Evolutionary conservation across 331 rosid species (phyloP).

Genomic region (Dryas integrifolia): DNA sequence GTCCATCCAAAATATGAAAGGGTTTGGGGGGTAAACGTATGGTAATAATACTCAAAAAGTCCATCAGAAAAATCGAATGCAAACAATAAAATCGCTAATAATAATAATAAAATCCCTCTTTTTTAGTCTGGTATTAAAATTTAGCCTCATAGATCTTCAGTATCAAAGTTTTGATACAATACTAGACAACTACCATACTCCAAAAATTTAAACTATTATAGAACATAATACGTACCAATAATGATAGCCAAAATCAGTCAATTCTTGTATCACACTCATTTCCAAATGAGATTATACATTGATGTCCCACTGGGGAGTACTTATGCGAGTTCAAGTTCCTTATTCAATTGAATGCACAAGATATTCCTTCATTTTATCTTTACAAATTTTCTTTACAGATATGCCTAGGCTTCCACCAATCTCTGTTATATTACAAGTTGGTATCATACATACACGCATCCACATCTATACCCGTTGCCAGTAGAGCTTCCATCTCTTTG

Average conservation of each 20-base stretch:
- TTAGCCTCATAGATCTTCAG: no score
- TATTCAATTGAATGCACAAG: constrained; percentile 23
- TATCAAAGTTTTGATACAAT: no score
- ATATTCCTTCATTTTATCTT: constrained; percentile 10
- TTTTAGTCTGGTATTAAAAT: no score
- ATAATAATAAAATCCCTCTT: no score
- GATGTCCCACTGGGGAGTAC: background rate
- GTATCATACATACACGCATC: constrained; percentile 40
- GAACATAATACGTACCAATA: background rate
- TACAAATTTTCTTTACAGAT: constrained; percentile 38
- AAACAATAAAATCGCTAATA: no score
- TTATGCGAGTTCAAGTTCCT: constrained; percentile 11
- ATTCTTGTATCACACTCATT: constrained; percentile 7
- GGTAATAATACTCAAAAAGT: background rate
- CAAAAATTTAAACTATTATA: no score
- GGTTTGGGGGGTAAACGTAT: background rate
- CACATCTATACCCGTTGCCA: constrained; percentile 37
- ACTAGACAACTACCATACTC: no score
- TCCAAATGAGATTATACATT: constrained; percentile 3
- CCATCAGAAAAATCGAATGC: constrained; percentile 10
- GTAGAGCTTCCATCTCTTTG: constrained; percentile 38
- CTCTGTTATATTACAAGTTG: constrained; percentile 43
- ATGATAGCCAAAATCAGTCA: constrained; percentile 1
- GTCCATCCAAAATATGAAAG: background rate
- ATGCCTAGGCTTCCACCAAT: constrained; percentile 45